Base-by-base conservation (phyloP, 768 basidiomycete genomes). In the Lactarius quietus region DNA sequence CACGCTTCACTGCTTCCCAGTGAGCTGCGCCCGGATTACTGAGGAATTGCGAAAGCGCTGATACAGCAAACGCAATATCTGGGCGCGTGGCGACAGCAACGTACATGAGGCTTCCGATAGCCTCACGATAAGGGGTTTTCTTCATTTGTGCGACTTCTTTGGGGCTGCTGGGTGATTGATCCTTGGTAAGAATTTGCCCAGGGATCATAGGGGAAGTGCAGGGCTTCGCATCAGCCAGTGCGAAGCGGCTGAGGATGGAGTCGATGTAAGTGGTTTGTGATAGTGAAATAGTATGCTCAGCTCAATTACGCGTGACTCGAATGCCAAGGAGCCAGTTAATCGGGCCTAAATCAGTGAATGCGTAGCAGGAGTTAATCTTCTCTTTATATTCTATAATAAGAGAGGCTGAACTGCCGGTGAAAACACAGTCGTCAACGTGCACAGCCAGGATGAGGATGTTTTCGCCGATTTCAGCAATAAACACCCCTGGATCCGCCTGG, bases 201-300 rank as follows among this genome's bases (percentile, higher is more conserved):
- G 72, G 62, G 28, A 75, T 72, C 70, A 74, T 73, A 56, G 72
- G 76, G 36, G 53, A 73, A 3, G 53, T 70, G n/a, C 54, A 60
- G 26, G 73, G 72, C 66, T 69, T 70, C 9, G 65, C 43, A 48
- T 76, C 70, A n/a, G 67, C 51, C 17, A 74, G 64, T 48, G 69
- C 65, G 63, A 70, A 75, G 12, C 71, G 58, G 0, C 53, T 12
- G 14, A 75, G 26, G 53, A 71, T 70, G 17, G 72, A 67, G 58
- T 73, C 66, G 63, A 78, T 72, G 59, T 74, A 77, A 15, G 72
- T 55, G 14, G 51, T 14, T 66, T 79, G 76, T 26, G 67, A 73
- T 0, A 76, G 63, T 14, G 62, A 59, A 20, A 77, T 72, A 26
- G 36, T 36, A 2, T 10, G 36, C 10, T 7, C 10, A 12, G 36